Percentiles rank a stretch among this genome's conserved stretches.
Evolutionary conservation across 2,329 filamentous ascomycete genomes (phyloP).

Genomic region (Beauveria sp.): DNA sequence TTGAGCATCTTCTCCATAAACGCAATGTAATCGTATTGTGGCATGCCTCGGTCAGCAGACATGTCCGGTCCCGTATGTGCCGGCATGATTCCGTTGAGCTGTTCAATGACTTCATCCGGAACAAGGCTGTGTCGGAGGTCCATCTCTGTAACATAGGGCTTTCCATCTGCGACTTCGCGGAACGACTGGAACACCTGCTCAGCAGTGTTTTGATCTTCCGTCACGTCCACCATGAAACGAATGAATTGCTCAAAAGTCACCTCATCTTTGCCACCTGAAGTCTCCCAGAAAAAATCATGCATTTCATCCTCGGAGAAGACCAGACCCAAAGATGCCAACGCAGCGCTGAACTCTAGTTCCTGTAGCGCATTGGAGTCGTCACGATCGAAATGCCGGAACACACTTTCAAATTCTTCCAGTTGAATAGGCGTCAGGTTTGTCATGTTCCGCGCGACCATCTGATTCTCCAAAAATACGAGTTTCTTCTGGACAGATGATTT

Average conservation of each 20-base stretch:
- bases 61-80: conserved; percentile 76
- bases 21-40: conserved; percentile 91
- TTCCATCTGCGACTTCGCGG: conserved; percentile 93
- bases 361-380: conserved; percentile 84
- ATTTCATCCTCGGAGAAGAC: conserved; percentile 98
- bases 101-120: conserved; percentile 93
- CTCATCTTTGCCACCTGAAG: conserved; percentile 67
- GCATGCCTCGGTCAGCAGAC: conserved; percentile 71
- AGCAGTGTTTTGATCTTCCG: conserved; percentile 96
- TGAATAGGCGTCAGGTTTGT: conserved; percentile 98
- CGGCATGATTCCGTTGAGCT: conserved; percentile 82
- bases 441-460: conserved; percentile 97
- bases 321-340: conserved; percentile 85
- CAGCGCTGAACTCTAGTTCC: conserved; percentile 93
- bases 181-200: conserved; percentile 99
- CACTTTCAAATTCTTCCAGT: conserved; percentile 95
- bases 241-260: conserved; percentile 99
- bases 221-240: conserved; percentile 98
- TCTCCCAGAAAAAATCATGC: conserved; percentile 88
- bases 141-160: conserved; percentile 97
- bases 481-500: conserved; percentile 93
- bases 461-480: conserved; percentile 92
- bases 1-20: conserved; percentile 88
- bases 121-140: conserved; percentile 92
- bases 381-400: conserved; percentile 96